A percentile compares a stretch with the other conserved stretches of the same genome.
Evolutionary conservation across 2,329 filamentous ascomycete genomes (phyloP).

Genomic region (Arthrocladium fulminans): DNA sequence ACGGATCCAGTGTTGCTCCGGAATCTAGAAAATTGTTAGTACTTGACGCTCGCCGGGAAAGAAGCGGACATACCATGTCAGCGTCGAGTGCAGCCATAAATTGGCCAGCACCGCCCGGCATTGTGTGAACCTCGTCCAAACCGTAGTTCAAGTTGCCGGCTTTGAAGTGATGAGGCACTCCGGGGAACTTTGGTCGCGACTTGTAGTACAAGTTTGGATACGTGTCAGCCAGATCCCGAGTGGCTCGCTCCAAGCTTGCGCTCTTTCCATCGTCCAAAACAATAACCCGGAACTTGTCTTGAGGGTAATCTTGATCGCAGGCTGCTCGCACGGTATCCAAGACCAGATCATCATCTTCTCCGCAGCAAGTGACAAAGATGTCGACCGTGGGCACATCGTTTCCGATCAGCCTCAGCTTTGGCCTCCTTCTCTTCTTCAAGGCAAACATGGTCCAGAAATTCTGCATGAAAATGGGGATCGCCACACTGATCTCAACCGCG

Average conservation of each 20-base stretch:
- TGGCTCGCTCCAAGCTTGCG: slow-evolving; percentile 29
- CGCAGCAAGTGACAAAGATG: slow-evolving; percentile 49
- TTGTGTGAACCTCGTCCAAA: slow-evolving; percentile 40
- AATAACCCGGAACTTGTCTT: slow-evolving; percentile 45
- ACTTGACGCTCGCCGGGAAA: slow-evolving; percentile 47
- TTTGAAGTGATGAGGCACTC: slow-evolving; percentile 24
- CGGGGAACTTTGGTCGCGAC: slow-evolving; percentile 33
- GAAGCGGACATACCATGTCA: slow-evolving; percentile 22
- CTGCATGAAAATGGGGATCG: slow-evolving; percentile 49
- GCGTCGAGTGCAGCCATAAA: slow-evolving; percentile 36
- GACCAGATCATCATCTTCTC: slow-evolving; percentile 47
- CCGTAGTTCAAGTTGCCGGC: slow-evolving; percentile 44
- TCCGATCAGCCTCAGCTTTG: slow-evolving; percentile 36
- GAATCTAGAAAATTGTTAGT: slow-evolving; percentile 31
- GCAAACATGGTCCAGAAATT: slow-evolving; percentile 51
- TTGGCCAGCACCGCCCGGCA: slow-evolving; percentile 48
- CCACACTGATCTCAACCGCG: slow-evolving; percentile 41
- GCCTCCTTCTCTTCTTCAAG: slow-evolving; percentile 45
- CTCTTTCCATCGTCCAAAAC: slow-evolving; percentile 44
- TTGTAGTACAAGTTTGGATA: slow-evolving; percentile 37
- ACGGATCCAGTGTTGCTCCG: slow-evolving; percentile 26
- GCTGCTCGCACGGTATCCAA: slow-evolving; percentile 48
- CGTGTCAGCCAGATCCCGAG: slow-evolving; percentile 28
- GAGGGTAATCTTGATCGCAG: slow-evolving; percentile 46
- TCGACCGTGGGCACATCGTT: slow-evolving; percentile 48